Evolutionary conservation across 345 rosid genomes (phyloP), one percentile per base, ranked within the genome.

Genomic region (Noccaea caerulescens): DNA sequence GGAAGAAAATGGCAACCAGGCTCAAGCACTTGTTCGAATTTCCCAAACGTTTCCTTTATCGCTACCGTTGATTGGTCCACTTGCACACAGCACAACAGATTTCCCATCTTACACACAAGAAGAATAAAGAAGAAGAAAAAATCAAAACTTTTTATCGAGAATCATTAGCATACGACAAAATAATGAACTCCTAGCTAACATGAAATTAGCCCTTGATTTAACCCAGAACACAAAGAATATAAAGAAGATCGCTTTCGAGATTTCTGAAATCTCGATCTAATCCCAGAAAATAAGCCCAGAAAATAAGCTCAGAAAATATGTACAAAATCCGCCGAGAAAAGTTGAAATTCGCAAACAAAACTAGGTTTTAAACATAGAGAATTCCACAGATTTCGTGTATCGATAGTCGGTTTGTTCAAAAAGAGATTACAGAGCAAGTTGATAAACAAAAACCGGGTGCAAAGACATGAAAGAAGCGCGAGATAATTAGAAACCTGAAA

Each of bases 1-100:
- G 87, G 92, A 34, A 87, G 69, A 42, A 79, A 87, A 59, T 85
- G 92, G 53, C 87, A 87, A 61, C 92, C 92, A 30, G 92, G 92
- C 47, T 85, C 80, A 34, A 87, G 89, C 6, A 87, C 86, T 1
- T 83, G 78, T 10, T 83, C 86, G 33, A 82, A 87, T 70, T 80
- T 87, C 38, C 92, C 92, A 62, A 85, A 85, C 16, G 50, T 71
- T 68, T 87, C 88, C 62, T 63, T 87, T 11, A 87, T 75, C 11
- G 88, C 88, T 10, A 84, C 84, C 2, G 82, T 83, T 32, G 87
- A 82, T 65, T 83, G 91, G 25, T 85, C 87, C 10, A 85, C 87
- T 82, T 86, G 87, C 1, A 77, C 23, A 53, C 85, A 84, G 33
- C 91, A 78, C 5, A 81, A 64, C 5, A 79, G 42, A 59, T 86